Conservation (phyloP, 805 yeast species). For the Candida ipomoeae region DNA sequence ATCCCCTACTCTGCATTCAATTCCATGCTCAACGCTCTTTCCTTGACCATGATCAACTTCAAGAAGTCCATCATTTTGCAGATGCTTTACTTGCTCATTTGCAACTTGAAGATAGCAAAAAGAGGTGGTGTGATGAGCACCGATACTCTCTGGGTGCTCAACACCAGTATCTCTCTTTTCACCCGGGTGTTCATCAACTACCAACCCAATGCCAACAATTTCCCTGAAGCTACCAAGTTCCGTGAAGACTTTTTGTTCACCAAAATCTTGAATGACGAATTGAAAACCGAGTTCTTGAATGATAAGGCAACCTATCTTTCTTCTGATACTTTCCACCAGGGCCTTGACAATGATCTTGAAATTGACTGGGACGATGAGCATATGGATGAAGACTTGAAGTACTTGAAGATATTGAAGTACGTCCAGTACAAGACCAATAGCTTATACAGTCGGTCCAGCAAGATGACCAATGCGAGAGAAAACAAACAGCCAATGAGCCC, state of each 20-base stretch:
- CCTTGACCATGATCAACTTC: slow-evolving; percentile 40
- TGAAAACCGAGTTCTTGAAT: slow-evolving; percentile 34
- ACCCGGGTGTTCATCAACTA: slow-evolving; percentile 37
- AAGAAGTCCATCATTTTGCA: slow-evolving; percentile 41
- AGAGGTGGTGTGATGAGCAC: slow-evolving; percentile 19
- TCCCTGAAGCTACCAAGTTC: slow-evolving; percentile 15
- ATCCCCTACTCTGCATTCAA: slow-evolving; percentile 40
- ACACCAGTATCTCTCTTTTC: slow-evolving; percentile 28
- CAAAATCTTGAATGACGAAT: slow-evolving; percentile 36
- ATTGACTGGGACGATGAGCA: slow-evolving; percentile 48
- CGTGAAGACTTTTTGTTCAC: slow-evolving; percentile 36
- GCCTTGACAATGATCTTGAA: slow-evolving; percentile 30
- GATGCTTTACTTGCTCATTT: slow-evolving; percentile 39
- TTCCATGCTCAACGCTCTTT: slow-evolving; percentile 38
- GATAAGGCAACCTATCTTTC: slow-evolving; percentile 20
- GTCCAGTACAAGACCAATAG: slow-evolving; percentile 33
- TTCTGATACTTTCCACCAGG: slow-evolving; percentile 8
- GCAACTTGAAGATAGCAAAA: slow-evolving; percentile 35
- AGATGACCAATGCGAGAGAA: neutral
- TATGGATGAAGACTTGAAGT: slow-evolving; percentile 45
- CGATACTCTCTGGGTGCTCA: slow-evolving; percentile 15
- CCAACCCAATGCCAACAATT: slow-evolving; percentile 16
- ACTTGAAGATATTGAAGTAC: slow-evolving; percentile 38
- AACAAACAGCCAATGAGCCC: neutral
- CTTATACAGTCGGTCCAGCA: slow-evolving; percentile 5